These are phyloP conservation scores for Herpotrichia juniperi DNA, from an alignment of 2,329 filamentous ascomycete species.

Conservation along the genomic window DNA sequence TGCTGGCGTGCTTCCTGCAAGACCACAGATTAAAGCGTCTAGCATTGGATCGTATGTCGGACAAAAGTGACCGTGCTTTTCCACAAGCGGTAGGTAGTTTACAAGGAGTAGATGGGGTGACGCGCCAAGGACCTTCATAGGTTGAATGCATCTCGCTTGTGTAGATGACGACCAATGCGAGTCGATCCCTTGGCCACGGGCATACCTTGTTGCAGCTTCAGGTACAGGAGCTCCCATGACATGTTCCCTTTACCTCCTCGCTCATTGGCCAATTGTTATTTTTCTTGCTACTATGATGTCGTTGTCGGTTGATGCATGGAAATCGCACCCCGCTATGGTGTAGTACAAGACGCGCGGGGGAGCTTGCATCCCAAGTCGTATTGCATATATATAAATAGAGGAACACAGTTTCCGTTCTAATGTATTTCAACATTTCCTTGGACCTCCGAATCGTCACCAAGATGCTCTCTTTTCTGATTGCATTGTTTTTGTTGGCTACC, in stretches of 20 bases:
- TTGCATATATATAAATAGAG: constrained; percentile 2
- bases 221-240: not conserved
- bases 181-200: constrained; percentile 4
- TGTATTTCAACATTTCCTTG: not conserved
- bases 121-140: not conserved
- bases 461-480: constrained; percentile 24
- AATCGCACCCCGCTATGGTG: constrained; percentile 10
- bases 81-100: too few species aligned
- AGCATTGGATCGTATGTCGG: too few species aligned
- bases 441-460: not conserved
- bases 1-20: too few species aligned
- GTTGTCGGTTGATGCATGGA: not conserved
- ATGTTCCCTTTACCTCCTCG: constrained; percentile 3
- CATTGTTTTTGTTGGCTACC: constrained; percentile 19
- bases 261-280: constrained; percentile 6
- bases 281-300: not conserved
- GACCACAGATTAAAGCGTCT: too few species aligned
- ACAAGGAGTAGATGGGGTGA: too few species aligned
- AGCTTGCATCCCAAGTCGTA: not conserved
- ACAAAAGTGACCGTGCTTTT: too few species aligned
- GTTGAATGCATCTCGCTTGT: constrained; percentile 1
- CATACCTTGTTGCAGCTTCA: not conserved
- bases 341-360: not conserved
- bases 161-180: constrained; percentile 7
- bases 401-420: not conserved